phyloP scores from a whole-genome alignment of 805 yeast species.

The Candida nemodendra region DNA sequence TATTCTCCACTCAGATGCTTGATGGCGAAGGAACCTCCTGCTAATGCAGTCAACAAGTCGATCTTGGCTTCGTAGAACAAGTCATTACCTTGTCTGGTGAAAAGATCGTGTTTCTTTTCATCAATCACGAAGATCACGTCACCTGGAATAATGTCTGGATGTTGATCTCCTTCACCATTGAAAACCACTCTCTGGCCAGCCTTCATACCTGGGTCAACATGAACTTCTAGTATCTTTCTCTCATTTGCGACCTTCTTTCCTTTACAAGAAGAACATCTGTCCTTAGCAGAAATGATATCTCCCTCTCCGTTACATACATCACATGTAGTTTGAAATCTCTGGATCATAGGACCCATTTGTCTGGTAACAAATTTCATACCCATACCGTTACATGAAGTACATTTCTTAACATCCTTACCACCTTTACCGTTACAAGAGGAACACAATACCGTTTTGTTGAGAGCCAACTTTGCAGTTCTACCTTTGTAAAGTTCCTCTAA shows the following conservation, averaged over 20 bases:
- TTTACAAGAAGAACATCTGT: constrained; percentile 80
- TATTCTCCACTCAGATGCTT: constrained; percentile 91
- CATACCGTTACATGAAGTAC: constrained; percentile 84
- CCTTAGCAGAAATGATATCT: constrained; percentile 80
- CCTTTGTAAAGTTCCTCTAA: constrained; percentile 95
- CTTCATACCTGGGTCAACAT: constrained; percentile 95
- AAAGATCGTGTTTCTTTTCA: constrained; percentile 81
- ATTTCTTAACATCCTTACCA: constrained; percentile 88
- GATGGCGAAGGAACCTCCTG: constrained; percentile 90
- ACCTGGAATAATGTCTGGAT: constrained; percentile 92
- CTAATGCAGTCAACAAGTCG: constrained; percentile 90
- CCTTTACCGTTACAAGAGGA: constrained; percentile 90
- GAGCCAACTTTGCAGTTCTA: constrained; percentile 87
- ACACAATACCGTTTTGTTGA: constrained; percentile 90
- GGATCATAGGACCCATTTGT: constrained; percentile 99
- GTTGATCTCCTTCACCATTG: constrained; percentile 97
- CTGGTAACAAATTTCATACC: constrained; percentile 91
- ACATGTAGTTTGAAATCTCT: constrained; percentile 95
- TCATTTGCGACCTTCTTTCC: constrained; percentile 88
- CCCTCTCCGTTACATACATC: constrained; percentile 91
- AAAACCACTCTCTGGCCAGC: constrained; percentile 89
- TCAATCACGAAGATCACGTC: constrained; percentile 91
- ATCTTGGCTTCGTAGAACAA: constrained; percentile 80
- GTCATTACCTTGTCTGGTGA: constrained; percentile 88
- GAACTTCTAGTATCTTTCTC: constrained; percentile 91